These are phyloP conservation scores for Knoxdaviesia capensis DNA, from an alignment of 2,329 filamentous ascomycete genomes.

Conservation along the genomic window DNA sequence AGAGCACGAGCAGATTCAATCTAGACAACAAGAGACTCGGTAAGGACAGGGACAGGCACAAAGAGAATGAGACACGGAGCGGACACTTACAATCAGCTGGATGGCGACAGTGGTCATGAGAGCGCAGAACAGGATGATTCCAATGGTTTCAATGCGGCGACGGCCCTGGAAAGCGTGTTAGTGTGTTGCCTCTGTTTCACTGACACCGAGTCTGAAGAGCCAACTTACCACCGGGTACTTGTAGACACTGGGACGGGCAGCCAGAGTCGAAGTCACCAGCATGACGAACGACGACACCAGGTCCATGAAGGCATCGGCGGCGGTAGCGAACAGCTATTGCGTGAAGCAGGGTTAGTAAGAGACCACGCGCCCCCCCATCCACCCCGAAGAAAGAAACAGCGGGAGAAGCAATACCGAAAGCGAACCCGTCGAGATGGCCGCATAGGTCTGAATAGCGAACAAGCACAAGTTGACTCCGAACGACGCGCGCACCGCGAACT, in stretches of 20 bases:
- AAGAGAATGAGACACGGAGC: neutral
- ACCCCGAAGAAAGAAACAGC: neutral
- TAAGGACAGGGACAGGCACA: conserved; percentile 2
- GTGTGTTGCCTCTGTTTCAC: neutral
- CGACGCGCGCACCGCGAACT: conserved; percentile 30
- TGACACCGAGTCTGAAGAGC: conserved; percentile 1
- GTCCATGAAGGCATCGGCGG: conserved; percentile 46
- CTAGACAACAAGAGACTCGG: conserved; percentile 6
- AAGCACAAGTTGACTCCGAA: conserved; percentile 31
- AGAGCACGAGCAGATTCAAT: conserved; percentile 35
- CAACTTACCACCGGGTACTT: conserved; percentile 35
- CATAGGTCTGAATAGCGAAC: conserved; percentile 37
- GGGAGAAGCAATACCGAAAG: conserved; percentile 17
- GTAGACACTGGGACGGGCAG: conserved; percentile 36
- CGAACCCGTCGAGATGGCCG: conserved; percentile 35
- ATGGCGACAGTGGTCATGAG: conserved; percentile 47
- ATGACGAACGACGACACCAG: conserved; percentile 43
- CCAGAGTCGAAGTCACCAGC: conserved; percentile 37
- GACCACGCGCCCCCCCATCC: neutral
- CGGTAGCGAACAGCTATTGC: conserved; percentile 35
- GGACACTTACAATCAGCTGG: conserved; percentile 29
- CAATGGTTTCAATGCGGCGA: conserved; percentile 41
- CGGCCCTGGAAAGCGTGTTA: conserved; percentile 20
- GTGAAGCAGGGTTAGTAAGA: neutral
- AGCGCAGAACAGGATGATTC: conserved; percentile 44